phyloP scores from a whole-genome alignment of 2,329 filamentous ascomycete genomes.

The Ascochyta rabiei region DNA sequence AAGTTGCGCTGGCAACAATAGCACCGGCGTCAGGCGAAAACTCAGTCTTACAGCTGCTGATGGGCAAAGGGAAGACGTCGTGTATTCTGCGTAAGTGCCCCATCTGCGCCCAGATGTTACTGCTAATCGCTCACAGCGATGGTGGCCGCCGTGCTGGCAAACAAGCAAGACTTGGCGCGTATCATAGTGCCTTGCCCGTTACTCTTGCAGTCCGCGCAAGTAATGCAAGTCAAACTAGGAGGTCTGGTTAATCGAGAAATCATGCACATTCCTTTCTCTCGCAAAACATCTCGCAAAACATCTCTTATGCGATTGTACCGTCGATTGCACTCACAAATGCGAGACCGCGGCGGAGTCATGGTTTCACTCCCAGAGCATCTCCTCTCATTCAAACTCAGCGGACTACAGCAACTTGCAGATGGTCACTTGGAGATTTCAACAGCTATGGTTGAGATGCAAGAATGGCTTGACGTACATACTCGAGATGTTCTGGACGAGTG shows the following conservation, averaged over 20 bases:
- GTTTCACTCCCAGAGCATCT: constrained; percentile 68
- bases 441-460: constrained; percentile 59
- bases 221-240: constrained; percentile 62
- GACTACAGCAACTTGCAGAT: constrained; percentile 62
- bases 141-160: constrained; percentile 55
- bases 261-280: constrained; percentile 64
- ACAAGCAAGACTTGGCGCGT: constrained; percentile 54
- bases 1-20: constrained; percentile 67
- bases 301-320: constrained; percentile 42
- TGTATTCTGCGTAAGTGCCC: constrained; percentile 58
- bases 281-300: constrained; percentile 51
- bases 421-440: constrained; percentile 49
- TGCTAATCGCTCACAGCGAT: constrained; percentile 53
- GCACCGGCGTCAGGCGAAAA: constrained; percentile 59
- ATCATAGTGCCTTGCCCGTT: constrained; percentile 64
- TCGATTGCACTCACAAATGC: constrained; percentile 52
- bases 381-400: constrained; percentile 68
- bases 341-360: constrained; percentile 58
- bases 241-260: constrained; percentile 61
- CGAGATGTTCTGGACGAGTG: constrained; percentile 71
- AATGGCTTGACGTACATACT: constrained; percentile 56
- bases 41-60: constrained; percentile 69
- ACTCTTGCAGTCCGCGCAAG: constrained; percentile 63
- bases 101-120: constrained; percentile 58
- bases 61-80: constrained; percentile 70